Base-by-base conservation (phyloP, 192 early-diverging fungal genomes). In the Gigaspora rosea region DNA sequence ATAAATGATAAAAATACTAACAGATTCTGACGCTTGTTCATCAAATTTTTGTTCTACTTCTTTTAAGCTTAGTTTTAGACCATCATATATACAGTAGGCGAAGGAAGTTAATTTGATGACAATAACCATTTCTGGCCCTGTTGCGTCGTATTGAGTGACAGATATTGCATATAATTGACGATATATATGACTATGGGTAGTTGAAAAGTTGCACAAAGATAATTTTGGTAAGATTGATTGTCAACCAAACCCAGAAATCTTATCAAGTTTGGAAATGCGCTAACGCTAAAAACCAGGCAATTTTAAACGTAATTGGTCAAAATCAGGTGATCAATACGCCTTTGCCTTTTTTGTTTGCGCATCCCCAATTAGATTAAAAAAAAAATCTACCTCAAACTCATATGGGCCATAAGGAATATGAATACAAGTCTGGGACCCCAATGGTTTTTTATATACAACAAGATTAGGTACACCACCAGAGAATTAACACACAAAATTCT, bases 41-140 rank as follows among this genome's bases (percentile, higher is more conserved):
- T 41, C 41, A 41, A 7, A 41, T 41, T 41, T 2, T 41, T 41
- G 41, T 6, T 41, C 41, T 2, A 41, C 41, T 41, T 41, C 41
- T 7, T 41, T 41, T 71, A 77, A 71, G 46, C 41, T 83, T 32
- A 78, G 78, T 36, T 81, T 80, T 36, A 85, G 88, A n/a, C 94
- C 95, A 77, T 97, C 96, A 76, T 88, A 85, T 9, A 94, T 87
- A 64, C 89, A 90, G 82, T 92, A 97, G 0, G 94, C 95, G 84
- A 94, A 94, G 9, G 91, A 90, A 18, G 95, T 93, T 52, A 95
- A 79, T 78, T 97, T 97, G 74, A 96, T 96, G 20, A 95, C 91
- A 59, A 96, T 82, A 36, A 97, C 88, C 97, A 99, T 99, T 82
- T 96, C 92, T 3, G 95, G 94, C 12, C 94, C 93, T 18, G 97